A percentile compares a stretch with the other conserved stretches of the same genome.
phyloP scores from a whole-genome alignment of 1,139 yeast species.

The Trichomonascaceae sp. region DNA sequence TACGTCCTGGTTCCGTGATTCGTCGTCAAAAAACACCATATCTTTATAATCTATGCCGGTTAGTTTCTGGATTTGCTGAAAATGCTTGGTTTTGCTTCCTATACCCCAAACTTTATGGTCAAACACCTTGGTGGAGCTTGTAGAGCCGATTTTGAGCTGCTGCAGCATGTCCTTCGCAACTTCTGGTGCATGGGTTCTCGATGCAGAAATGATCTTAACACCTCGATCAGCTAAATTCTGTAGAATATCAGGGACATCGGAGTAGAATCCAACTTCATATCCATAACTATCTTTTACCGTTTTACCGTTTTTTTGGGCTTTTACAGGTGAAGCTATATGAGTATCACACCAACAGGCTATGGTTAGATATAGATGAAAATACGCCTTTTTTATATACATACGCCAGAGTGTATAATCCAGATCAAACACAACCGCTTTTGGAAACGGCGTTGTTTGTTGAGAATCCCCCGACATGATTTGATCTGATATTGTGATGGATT shows the following conservation, averaged over 20 bases:
- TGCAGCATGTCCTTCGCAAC: conserved; percentile 54
- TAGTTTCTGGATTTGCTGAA: conserved; percentile 40
- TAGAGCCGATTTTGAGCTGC: conserved; percentile 42
- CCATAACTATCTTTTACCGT: conserved; percentile 45
- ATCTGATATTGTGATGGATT: background rate
- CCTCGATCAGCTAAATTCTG: conserved; percentile 39
- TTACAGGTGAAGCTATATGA: conserved; percentile 55
- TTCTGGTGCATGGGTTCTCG: conserved; percentile 59
- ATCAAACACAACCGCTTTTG: conserved; percentile 64
- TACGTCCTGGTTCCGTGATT: conserved; percentile 59
- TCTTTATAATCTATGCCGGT: conserved; percentile 45
- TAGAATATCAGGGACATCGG: conserved; percentile 56
- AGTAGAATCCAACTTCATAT: conserved; percentile 45
- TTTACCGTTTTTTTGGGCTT: conserved; percentile 22
- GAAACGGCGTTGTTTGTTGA: conserved; percentile 27
- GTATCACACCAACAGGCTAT: conserved; percentile 55
- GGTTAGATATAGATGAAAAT: background rate
- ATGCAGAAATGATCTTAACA: conserved; percentile 54
- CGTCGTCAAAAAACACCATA: conserved; percentile 67
- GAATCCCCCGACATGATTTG: background rate
- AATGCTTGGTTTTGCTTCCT: conserved; percentile 58
- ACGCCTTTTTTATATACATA: conserved; percentile 33
- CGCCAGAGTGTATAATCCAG: conserved; percentile 79
- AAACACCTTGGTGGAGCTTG: conserved; percentile 45
- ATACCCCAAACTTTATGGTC: conserved; percentile 60